A percentile compares a stretch with the other conserved stretches of the same genome.
Conservation (phyloP, 139 green algal genomes). For the Asterochloris erici region DNA sequence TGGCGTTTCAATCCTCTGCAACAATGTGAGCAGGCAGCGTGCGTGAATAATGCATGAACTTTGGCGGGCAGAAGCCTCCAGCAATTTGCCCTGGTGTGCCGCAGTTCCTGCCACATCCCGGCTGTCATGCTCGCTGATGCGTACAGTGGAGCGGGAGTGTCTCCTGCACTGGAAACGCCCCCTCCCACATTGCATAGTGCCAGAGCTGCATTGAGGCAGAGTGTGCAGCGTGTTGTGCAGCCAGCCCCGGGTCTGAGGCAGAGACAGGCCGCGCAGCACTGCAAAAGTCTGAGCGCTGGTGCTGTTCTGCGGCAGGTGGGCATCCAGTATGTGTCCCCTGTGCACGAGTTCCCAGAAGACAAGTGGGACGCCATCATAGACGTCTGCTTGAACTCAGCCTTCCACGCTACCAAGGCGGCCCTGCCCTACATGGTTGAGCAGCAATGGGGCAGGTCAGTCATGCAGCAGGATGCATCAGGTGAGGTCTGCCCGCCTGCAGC, state of each 20-base stretch:
- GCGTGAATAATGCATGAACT: no score
- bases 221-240: no score
- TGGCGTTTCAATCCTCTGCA: conserved; percentile 50
- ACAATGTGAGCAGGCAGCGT: conserved; percentile 2
- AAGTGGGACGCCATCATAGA: conserved; percentile 73
- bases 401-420: conserved; percentile 80
- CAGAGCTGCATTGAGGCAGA: no score
- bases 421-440: conserved; percentile 77
- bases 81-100: no score
- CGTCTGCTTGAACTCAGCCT: conserved; percentile 66
- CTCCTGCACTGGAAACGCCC: no score
- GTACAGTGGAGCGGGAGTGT: no score
- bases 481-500: no score
- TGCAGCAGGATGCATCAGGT: no score
- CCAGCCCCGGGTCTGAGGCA: neutral
- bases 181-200: no score
- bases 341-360: conserved; percentile 79
- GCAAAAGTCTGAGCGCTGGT: conserved; percentile 9
- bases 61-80: no score
- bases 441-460: conserved; percentile 42
- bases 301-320: conserved; percentile 21
- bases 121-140: no score
- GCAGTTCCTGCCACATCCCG: no score
- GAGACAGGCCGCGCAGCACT: neutral
- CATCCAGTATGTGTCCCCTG: conserved; percentile 80